Conservation (phyloP, 2,329 filamentous ascomycete genomes). For the Colletotrichum sp. region DNA sequence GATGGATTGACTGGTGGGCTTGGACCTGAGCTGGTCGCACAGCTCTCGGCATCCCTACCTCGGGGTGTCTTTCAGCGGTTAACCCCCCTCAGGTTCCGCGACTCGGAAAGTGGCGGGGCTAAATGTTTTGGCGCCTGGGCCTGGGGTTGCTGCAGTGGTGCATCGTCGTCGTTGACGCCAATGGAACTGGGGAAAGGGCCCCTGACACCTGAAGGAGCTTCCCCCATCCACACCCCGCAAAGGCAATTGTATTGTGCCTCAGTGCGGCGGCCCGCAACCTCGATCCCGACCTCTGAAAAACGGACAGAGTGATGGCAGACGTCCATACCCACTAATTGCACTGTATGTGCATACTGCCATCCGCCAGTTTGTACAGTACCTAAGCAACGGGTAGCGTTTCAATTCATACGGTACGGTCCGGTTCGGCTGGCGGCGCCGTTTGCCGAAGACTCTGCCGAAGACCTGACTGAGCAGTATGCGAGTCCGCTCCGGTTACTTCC, state of each 20-base stretch:
- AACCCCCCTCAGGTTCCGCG: constrained; percentile 10
- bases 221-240: constrained; percentile 12
- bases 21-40: not conserved
- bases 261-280: not conserved
- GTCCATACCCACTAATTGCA: not conserved
- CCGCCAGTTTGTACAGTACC: not conserved
- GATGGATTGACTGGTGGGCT: not conserved
- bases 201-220: not conserved
- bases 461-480: not conserved
- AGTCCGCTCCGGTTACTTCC: not conserved
- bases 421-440: constrained; percentile 10
- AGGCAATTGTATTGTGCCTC: not conserved
- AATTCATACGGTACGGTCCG: not conserved
- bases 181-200: not conserved
- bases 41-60: not conserved
- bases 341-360: not conserved
- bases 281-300: not conserved
- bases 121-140: constrained; percentile 20
- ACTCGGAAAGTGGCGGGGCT: constrained; percentile 23
- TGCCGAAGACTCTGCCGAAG: constrained; percentile 16
- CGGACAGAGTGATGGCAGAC: not conserved
- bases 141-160: not conserved
- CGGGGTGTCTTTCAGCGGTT: not conserved
- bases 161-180: not conserved
- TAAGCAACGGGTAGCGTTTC: not conserved